Conservation (phyloP, 495 filamentous ascomycete genomes). For the Beverwykella pulmonaria region DNA sequence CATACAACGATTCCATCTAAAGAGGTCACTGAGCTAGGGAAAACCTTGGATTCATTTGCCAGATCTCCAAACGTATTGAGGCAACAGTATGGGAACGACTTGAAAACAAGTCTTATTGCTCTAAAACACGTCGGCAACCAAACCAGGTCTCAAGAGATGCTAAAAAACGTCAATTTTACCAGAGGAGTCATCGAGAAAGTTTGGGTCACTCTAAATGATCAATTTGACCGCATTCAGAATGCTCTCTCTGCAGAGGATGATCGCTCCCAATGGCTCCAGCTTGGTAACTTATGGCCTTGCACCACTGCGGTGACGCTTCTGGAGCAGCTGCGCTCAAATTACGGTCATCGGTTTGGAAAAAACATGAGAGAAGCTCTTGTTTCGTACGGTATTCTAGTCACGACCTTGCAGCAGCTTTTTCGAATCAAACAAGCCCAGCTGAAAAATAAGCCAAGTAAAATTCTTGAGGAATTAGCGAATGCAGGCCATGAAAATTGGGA, state of each 20-base stretch:
- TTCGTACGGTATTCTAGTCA: conserved; percentile 49
- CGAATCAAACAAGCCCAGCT: conserved; percentile 44
- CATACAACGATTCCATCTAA: not conserved
- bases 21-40: conserved; percentile 2
- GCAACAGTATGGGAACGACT: conserved; percentile 10
- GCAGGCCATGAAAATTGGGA: conserved; percentile 58
- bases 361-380: conserved; percentile 53
- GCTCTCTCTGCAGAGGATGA: conserved; percentile 36
- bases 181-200: not conserved
- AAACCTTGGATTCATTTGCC: not conserved
- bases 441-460: conserved; percentile 20
- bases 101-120: conserved; percentile 20
- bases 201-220: not conserved
- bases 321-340: conserved; percentile 54
- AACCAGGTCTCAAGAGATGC: not conserved
- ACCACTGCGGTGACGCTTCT: conserved; percentile 56
- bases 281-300: conserved; percentile 57
- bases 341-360: conserved; percentile 40
- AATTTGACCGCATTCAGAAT: conserved; percentile 5
- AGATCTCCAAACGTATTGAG: conserved; percentile 1
- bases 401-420: conserved; percentile 51
- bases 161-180: not conserved
- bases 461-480: conserved; percentile 36
- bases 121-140: conserved; percentile 6
- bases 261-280: conserved; percentile 52